Percentiles rank a stretch among this genome's conserved stretches.
Conservation (phyloP, 2,329 filamentous ascomycete genomes). For the Trichoderma oligosporum region DNA sequence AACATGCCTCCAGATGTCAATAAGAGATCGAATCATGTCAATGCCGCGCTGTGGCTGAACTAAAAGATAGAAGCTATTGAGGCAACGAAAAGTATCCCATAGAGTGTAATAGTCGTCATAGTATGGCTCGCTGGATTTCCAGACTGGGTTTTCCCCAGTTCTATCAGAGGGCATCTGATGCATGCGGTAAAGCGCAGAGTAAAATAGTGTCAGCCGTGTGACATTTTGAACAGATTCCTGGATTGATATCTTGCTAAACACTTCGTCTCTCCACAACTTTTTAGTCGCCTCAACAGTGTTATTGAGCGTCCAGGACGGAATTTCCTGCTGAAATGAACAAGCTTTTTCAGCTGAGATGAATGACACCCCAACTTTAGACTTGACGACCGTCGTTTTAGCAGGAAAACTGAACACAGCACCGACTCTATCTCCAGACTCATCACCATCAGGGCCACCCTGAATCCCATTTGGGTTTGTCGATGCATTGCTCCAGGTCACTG, state of each 20-base stretch:
- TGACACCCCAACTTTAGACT: slow-evolving; percentile 49
- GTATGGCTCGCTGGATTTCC: slow-evolving; percentile 52
- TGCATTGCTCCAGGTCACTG: slow-evolving; percentile 38
- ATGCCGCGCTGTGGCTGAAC: slow-evolving; percentile 9
- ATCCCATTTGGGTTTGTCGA: slow-evolving; percentile 53
- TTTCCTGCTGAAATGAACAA: slow-evolving; percentile 45
- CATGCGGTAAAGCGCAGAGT: slow-evolving; percentile 58
- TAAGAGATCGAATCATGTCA: slow-evolving; percentile 44
- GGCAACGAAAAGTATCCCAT: slow-evolving; percentile 53
- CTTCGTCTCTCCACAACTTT: slow-evolving; percentile 42
- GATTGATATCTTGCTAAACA: slow-evolving; percentile 43
- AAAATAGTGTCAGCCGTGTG: slow-evolving; percentile 50
- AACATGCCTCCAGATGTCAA: slow-evolving; percentile 56
- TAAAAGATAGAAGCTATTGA: slow-evolving; percentile 17
- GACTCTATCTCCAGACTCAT: slow-evolving; percentile 48
- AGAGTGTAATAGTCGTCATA: slow-evolving; percentile 59
- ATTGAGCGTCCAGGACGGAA: slow-evolving; percentile 41
- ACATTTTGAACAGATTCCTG: slow-evolving; percentile 35
- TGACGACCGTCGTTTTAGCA: slow-evolving; percentile 35
- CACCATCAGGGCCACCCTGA: slow-evolving; percentile 48
- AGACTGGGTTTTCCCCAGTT: slow-evolving; percentile 56
- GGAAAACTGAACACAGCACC: slow-evolving; percentile 50
- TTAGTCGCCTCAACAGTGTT: slow-evolving; percentile 39
- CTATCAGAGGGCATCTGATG: slow-evolving; percentile 59
- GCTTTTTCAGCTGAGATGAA: slow-evolving; percentile 48